phyloP scores from a whole-genome alignment of 495 filamentous ascomycete genomes.

The Penicillium egyptiacum region DNA sequence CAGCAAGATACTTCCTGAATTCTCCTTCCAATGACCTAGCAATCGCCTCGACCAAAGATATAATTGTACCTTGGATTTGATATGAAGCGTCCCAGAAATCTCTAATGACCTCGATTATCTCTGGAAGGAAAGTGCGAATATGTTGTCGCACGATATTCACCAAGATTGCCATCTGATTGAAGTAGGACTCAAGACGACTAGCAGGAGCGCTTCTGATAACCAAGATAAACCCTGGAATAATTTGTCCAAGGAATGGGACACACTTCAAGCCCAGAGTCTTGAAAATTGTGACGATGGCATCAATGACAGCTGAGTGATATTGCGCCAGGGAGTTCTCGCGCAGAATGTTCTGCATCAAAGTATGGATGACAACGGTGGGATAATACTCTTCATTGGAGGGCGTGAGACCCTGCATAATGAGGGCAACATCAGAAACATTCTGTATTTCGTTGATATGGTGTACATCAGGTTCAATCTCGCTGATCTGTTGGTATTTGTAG shows the following conservation, averaged over 20 bases:
- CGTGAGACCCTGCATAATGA: slow-evolving; percentile 97
- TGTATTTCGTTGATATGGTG: slow-evolving; percentile 57
- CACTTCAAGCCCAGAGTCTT: slow-evolving; percentile 93
- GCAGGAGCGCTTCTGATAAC: slow-evolving; percentile 77
- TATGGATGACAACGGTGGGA: slow-evolving; percentile 95
- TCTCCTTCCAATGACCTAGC: slow-evolving; percentile 92
- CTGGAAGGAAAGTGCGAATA: slow-evolving; percentile 81
- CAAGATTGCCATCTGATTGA: slow-evolving; percentile 89
- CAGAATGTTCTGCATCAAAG: slow-evolving; percentile 79
- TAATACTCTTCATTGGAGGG: slow-evolving; percentile 98
- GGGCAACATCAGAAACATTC: slow-evolving; percentile 83
- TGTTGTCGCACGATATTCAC: slow-evolving; percentile 96
- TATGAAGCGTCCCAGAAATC: slow-evolving; percentile 80
- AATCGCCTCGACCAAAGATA: slow-evolving; percentile 88
- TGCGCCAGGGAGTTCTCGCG: slow-evolving; percentile 83
- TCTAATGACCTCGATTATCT: slow-evolving; percentile 78
- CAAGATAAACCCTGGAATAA: slow-evolving; percentile 87
- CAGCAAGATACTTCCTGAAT: slow-evolving; percentile 91
- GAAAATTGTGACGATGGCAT: slow-evolving; percentile 98
- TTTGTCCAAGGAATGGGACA: slow-evolving; percentile 86
- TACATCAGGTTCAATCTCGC: slow-evolving; percentile 48
- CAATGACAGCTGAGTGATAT: slow-evolving; percentile 93
- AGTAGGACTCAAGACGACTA: slow-evolving; percentile 85
- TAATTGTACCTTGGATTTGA: slow-evolving; percentile 82
- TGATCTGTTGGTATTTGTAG: slow-evolving; percentile 81